phyloP scores from a whole-genome alignment of 2,329 filamentous ascomycete genomes.

The Aspergillus spinulosporus region DNA sequence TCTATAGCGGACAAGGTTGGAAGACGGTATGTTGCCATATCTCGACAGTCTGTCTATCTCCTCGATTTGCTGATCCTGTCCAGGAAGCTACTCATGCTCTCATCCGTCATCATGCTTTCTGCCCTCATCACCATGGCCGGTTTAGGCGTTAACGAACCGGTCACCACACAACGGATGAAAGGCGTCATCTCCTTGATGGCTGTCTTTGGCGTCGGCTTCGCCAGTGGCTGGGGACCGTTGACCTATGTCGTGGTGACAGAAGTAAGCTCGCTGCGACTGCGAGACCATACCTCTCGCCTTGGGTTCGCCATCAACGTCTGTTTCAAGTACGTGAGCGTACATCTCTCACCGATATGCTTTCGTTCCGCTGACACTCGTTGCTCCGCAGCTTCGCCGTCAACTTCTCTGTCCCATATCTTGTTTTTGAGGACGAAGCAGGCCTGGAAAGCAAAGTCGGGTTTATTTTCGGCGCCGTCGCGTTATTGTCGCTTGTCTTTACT shows the following conservation, averaged over 20 bases:
- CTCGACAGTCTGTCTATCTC: neutral
- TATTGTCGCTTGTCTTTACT: constrained; percentile 27
- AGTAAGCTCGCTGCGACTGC: constrained; percentile 17
- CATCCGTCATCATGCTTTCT: neutral
- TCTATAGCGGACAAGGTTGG: constrained; percentile 2
- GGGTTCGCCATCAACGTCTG: constrained; percentile 10
- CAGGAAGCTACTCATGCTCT: constrained; percentile 1
- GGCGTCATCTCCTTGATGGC: constrained; percentile 20
- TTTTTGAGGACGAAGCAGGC: constrained; percentile 38
- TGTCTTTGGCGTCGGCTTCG: constrained; percentile 18
- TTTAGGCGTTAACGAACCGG: constrained; percentile 1
- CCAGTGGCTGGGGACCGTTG: constrained; percentile 22
- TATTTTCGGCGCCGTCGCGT: constrained; percentile 2
- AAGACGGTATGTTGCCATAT: neutral
- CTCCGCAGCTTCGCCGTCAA: constrained; percentile 27
- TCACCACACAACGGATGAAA: constrained; percentile 3
- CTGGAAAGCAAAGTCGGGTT: constrained; percentile 32
- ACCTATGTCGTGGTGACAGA: constrained; percentile 26
- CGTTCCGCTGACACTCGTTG: neutral
- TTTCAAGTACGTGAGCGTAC: constrained; percentile 2
- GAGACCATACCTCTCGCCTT: constrained; percentile 15
- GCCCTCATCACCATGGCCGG: constrained; percentile 1
- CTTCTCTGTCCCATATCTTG: constrained; percentile 42
- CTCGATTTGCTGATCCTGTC: neutral
- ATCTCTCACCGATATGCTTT: too few relatives aligned